Evolutionary conservation across 78 protist genomes (phyloP), one percentile per base, ranked within the genome.

Genomic region (Tieghemostelium lacteum): DNA sequence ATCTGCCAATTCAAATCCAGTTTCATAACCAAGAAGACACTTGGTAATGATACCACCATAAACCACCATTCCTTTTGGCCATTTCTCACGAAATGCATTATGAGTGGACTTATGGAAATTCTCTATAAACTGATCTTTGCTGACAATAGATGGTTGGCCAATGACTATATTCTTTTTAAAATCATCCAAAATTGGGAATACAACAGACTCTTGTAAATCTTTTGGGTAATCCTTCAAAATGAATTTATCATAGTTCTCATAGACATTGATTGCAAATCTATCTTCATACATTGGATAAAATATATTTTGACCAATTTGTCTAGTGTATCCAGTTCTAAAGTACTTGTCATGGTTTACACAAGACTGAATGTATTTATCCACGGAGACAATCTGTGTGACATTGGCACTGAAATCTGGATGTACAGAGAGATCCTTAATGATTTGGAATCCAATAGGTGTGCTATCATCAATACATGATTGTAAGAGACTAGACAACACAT

Each of bases 41-140:
- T 29, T n/a, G 7, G 75, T 37, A 26, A 77, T 50, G 6, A 62
- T 34, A 36, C 87, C 87, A 26, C 87, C 87, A 77, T 33, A 20
- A 29, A 77, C 55, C 6, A 77, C 42, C 42, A 77, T 33, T 52
- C 40, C 40, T 16, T 60, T 16, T 37, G 73, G 52, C 17, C 12
- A 50, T 3, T 45, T 72, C 16, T 69, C 8, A 12, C 45, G 28
- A 0, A 69, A 69, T 28, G 45, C 17, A 42, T 37, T 37, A 34
- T 45, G 39, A 0, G 87, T 64, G 6, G 26, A 22, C 29, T 36
- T 33, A 28, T 62, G 49, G n/a, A 77, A 77, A 6, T 62, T 49
- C 8, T 49, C 31, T 12, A 77, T 20, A 64, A 77, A 77, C 22
- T 14, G 8, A 17, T 55, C 55, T 34, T 49, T 26, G 0, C 31